Percentiles rank a stretch among this genome's conserved stretches.
Evolutionary conservation across 345 rosid genomes (phyloP).

Genomic region (Boechera divaricarpa): DNA sequence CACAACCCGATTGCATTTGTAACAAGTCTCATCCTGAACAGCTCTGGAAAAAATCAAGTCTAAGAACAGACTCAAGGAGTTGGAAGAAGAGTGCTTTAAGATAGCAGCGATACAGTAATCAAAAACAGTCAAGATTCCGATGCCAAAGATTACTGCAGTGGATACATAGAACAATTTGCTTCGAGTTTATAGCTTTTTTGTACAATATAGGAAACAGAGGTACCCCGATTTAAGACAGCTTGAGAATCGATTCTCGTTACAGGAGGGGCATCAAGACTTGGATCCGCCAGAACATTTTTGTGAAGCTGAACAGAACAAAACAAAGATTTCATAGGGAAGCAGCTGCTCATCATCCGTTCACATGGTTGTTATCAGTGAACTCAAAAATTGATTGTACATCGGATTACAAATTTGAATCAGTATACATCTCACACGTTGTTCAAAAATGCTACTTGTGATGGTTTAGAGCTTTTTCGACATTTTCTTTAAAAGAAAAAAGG

Average conservation of each 20-base stretch:
- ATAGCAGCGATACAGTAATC: slow-evolving; percentile 23
- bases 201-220: slow-evolving; percentile 31
- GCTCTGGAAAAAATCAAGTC: slow-evolving; percentile 29
- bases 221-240: slow-evolving; percentile 24
- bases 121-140: neutral
- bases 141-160: slow-evolving; percentile 23
- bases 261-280: slow-evolving; percentile 17
- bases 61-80: slow-evolving; percentile 33
- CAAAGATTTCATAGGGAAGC: slow-evolving; percentile 15
- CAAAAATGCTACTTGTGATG: too few species aligned
- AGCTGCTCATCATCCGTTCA: slow-evolving; percentile 17
- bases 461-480: too few species aligned
- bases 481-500: too few species aligned
- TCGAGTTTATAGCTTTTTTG: slow-evolving; percentile 31
- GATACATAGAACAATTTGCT: slow-evolving; percentile 1
- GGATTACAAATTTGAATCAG: slow-evolving; percentile 34
- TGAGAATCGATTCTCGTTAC: slow-evolving; percentile 26
- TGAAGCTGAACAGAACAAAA: slow-evolving; percentile 10
- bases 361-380: slow-evolving; percentile 31
- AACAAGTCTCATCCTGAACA: slow-evolving; percentile 48
- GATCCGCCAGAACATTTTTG: slow-evolving; percentile 18
- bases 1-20: slow-evolving; percentile 88
- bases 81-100: slow-evolving; percentile 33
- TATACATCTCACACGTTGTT: slow-evolving; percentile 18
- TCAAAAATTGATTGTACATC: slow-evolving; percentile 40